Evolutionary conservation across 176 grass and related monocot species (phyloP), one percentile per base, ranked within the genome.

Genomic region (Poa annua): DNA sequence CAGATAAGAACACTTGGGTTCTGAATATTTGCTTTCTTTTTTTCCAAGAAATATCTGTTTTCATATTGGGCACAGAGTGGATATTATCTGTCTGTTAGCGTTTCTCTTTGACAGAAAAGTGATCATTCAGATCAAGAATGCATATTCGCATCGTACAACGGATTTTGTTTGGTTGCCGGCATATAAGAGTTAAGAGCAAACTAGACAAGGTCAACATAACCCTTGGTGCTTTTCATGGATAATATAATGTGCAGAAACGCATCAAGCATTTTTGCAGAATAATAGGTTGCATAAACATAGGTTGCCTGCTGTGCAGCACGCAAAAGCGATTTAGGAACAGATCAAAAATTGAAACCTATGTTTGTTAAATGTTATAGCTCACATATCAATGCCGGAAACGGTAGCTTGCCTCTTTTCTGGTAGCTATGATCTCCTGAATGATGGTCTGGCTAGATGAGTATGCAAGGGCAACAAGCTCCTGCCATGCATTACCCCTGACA

Each of bases 341-440:
- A 61, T 34, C 11, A 71, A 61, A 84, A 63, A 72, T n/a, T 10
- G 1, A 52, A 75, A 81, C 8, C 13, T 12, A 76, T 65, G 50
- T 9, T 50, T 64, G 34, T 11, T 59, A 76, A 82, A 45, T 87
- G 51, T 36, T 81, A 81, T 61, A 80, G 51, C 42, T 80, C 75
- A 83, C 39, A 73, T 66, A 66, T 74, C 66, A 84, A 39, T 81
- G 71, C 44, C 61, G 10, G 66, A 88, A 81, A 89, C 53, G 77
- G 39, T 94, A 85, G 90, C 95, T 98, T 91, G 83, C 95, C 92
- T 98, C 96, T 90, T 93, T 95, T 80, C 86, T 89, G 65, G 50
- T 77, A 78, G 61, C 79, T 49, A 91, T 89, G 63, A 95, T 84
- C 74, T 98, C 61, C 71, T 75, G 61, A 67, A 98, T 90, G 76